Evolutionary conservation across 2,329 filamentous ascomycete species (phyloP), one percentile per base, ranked within the genome.

Genomic region (Arthrobotrys sphaeroides): DNA sequence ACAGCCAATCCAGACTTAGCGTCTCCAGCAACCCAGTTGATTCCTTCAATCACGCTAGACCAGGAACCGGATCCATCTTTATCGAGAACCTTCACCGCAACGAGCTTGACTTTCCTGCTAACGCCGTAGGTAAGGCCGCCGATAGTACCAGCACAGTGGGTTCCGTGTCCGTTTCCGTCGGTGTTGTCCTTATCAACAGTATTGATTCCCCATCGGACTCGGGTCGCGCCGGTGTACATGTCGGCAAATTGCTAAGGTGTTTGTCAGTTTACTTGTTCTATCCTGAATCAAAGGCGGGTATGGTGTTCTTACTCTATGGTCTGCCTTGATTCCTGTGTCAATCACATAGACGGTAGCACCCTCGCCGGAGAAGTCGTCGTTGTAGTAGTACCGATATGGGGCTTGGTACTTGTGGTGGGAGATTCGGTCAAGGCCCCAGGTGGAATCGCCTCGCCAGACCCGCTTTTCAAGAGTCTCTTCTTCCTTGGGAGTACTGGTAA

Each of bases 301-400:
- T n/a, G n/a, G n/a, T n/a, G n/a, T n/a, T n/a, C 36, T 43, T 13
- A 33, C 51, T 3, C 13, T 38, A 83, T 82, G 65, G 83, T 83
- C 28, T 20, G 4, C 7, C 16, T 22, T 38, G 80, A 91, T 87
- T 78, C 89, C 89, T 4, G 89, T 90, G 81, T 91, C 89, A 42
- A 91, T 86, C 22, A 91, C 82, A 80, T 88, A 91, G 26, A 85
- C 86, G 20, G 86, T 89, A 78, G 88, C 86, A n/a, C 86, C 86
- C 77, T 84, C 69, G 31, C 87, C 87, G 20, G 85, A 85, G 10
- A 83, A 83, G 68, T 82, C 82, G 80, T 89, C 86, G 43, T 75
- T 53, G 18, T 70, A 70, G n/a, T 62, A 42, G 77, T 87, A 89
- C 59, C 85, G 78, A 80, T 88, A 88, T 61, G 80, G 78, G 10